Conservation (phyloP, 768 basidiomycete genomes). For the Steccherinum ochraceum region DNA sequence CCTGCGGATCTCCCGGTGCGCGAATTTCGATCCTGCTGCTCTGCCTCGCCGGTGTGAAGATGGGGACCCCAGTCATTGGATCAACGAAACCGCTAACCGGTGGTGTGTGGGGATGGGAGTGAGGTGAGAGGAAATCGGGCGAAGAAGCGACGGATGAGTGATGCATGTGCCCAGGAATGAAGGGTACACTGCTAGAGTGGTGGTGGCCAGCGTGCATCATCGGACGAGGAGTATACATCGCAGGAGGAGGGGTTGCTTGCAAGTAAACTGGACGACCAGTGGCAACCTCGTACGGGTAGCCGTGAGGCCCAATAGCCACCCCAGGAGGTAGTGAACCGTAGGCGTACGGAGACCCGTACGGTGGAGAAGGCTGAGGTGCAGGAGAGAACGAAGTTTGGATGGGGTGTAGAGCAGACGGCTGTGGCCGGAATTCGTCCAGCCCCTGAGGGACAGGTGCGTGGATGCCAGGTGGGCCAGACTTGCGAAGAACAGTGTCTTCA, state of each 20-base stretch:
- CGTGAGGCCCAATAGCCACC: constrained; percentile 66
- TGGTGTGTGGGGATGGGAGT: constrained; percentile 54
- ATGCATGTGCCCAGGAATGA: constrained; percentile 57
- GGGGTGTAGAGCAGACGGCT: constrained; percentile 34
- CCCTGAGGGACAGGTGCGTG: constrained; percentile 11
- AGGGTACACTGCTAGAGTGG: constrained; percentile 39
- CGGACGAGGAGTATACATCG: constrained; percentile 65
- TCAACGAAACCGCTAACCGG: constrained; percentile 61
- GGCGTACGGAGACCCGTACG: constrained; percentile 56
- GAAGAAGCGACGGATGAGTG: constrained; percentile 45
- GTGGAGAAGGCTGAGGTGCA: constrained; percentile 41
- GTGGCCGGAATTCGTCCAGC: constrained; percentile 17
- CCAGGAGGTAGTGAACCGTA: constrained; percentile 61
- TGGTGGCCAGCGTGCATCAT: constrained; percentile 49
- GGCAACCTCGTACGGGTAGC: constrained; percentile 75
- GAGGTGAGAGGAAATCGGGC: constrained; percentile 55
- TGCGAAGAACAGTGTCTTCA: constrained; percentile 43
- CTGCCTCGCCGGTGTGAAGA: constrained; percentile 71
- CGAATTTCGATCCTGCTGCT: constrained; percentile 71
- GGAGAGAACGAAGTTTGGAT: constrained; percentile 38
- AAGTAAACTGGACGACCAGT: constrained; percentile 79
- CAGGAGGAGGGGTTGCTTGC: constrained; percentile 43
- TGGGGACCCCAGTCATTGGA: constrained; percentile 57
- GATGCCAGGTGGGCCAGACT: constrained; percentile 20
- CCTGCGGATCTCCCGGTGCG: constrained; percentile 41